Base-by-base conservation (phyloP, 495 filamentous ascomycete species). In the Mytilinidion resinicola region DNA sequence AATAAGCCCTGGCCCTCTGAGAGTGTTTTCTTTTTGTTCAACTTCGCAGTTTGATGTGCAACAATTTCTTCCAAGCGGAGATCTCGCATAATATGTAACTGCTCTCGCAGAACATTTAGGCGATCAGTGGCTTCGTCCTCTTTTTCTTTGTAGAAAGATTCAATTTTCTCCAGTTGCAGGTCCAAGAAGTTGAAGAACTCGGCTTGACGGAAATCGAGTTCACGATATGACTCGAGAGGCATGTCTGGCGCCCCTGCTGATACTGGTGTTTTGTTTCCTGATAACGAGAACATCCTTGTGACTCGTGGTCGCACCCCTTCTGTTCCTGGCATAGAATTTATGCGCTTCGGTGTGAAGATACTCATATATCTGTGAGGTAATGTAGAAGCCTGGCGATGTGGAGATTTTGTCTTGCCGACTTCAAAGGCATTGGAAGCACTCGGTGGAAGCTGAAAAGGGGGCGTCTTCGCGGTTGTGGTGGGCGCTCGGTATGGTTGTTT, bases 41-140 rank as follows among this genome's bases (percentile, higher is more conserved):
- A 60, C 55, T 71, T 67, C 25, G 67, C 60, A 20, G 67, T 67
- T 59, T 77, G 70, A 56, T 59, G 57, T 9, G 70, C 63, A 38
- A 76, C 57, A n/a, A 95, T 69, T 69, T 96, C 88, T 43, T 83
- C 80, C 8, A 84, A 80, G 20, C 91, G 81, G 9, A 85, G 79
- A 69, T 90, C 87, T 20, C 89, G 78, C 91, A 96, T 93, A 56
- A 90, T 82, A 64, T 92, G 90, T 42, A 96, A 74, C 68, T 96
- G 91, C 25, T 87, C 83, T 34, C 87, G 80, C 30, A 96, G 78
- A 12, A 84, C 71, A 7, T 74, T 68, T n/a, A 95, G 72, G 10
- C 90, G 81, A 38, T 84, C 74, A 2, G 80, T 81, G 3, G 90
- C 88, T 66, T 95, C 88, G 17, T 85, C 77, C 67, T 96, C 91